Evolutionary conservation across 2,329 filamentous ascomycete species (phyloP).

Genomic region (Trichoderma aggressivum): DNA sequence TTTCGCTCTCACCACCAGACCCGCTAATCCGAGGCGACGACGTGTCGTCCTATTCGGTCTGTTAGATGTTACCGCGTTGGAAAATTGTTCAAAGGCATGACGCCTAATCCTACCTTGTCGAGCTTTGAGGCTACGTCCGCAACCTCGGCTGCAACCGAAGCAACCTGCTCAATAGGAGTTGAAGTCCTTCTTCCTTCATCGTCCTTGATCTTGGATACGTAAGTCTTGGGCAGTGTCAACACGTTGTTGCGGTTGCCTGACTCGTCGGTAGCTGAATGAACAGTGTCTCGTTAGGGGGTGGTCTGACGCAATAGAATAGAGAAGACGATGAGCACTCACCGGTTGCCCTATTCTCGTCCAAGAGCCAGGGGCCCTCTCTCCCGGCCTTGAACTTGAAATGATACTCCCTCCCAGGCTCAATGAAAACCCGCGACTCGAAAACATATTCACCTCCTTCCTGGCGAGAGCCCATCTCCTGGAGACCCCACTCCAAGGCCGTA

Average conservation of each 20-base stretch:
- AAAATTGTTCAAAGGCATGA: not conserved
- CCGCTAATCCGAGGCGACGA: conserved; percentile 14
- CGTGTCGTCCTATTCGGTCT: conserved; percentile 20
- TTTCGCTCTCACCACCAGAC: conserved; percentile 22
- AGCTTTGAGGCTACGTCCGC: conserved; percentile 40
- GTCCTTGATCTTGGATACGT: conserved; percentile 12
- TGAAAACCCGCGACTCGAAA: conserved; percentile 56
- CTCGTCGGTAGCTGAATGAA: conserved; percentile 20
- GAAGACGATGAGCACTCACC: conserved; percentile 41
- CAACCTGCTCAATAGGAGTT: conserved; percentile 41
- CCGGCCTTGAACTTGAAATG: conserved; percentile 75
- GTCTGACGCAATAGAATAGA: not conserved
- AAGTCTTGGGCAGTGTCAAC: conserved; percentile 22
- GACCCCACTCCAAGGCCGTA: conserved; percentile 63
- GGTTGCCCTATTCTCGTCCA: conserved; percentile 60
- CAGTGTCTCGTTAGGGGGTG: not conserved
- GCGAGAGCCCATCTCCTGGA: conserved; percentile 60
- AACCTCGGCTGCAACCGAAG: conserved; percentile 44
- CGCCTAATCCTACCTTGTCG: conserved; percentile 28
- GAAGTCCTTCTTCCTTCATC: conserved; percentile 27
- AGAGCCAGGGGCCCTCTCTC: conserved; percentile 64
- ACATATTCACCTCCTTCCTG: conserved; percentile 52
- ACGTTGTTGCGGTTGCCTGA: conserved; percentile 21
- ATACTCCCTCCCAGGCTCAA: conserved; percentile 56
- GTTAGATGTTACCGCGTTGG: conserved; percentile 19